Evolutionary conservation across 2,329 filamentous ascomycete genomes (phyloP), one percentile per base, ranked within the genome.

Genomic region (Colletotrichum lini): DNA sequence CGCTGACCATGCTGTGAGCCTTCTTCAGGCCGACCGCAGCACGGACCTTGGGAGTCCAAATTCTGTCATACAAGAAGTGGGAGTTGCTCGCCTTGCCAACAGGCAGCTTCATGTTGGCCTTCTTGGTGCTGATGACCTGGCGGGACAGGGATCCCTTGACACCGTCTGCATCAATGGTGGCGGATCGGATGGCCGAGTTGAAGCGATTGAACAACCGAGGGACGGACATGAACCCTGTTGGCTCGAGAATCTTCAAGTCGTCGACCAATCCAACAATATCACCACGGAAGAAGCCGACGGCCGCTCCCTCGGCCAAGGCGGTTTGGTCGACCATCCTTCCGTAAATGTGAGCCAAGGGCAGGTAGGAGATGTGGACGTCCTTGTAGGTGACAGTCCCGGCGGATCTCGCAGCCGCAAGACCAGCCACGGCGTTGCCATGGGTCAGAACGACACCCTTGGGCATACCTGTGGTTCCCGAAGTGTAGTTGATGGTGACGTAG

Each of bases 331-430:
- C 86, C 75, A 98, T 87, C 66, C 96, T 92, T 74, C 95, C 93
- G 81, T 94, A 98, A 77, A 99, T 98, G 80, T 99, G 96, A 12
- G 96, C 96, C 49, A 98, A 85, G 0, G 96, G 96, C 62, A 99
- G 88, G 82, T 98, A 99, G 0, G 96, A 98, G 69, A 94, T 89
- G 75, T 92, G 86, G 3, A 91, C 84, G 75, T 96, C 93, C 72
- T 81, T 82, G 60, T 84, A 77, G 3, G 76, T 75, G 67, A 89
- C 85, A 15, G 85, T 84, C 15, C 84, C 84, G 68, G 89, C 85
- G 47, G 89, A 82, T 70, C 93, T 86, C 60, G 88, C 89, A 21
- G 87, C 84, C 15, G 90, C 86, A 53, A 93, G 87, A 49, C 91
- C 94, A 15, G 95, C 90, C 9, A 98, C 89, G 13, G 94, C 94